Conservation (phyloP, 768 basidiomycete species). For the Hypholoma sublateritium region DNA sequence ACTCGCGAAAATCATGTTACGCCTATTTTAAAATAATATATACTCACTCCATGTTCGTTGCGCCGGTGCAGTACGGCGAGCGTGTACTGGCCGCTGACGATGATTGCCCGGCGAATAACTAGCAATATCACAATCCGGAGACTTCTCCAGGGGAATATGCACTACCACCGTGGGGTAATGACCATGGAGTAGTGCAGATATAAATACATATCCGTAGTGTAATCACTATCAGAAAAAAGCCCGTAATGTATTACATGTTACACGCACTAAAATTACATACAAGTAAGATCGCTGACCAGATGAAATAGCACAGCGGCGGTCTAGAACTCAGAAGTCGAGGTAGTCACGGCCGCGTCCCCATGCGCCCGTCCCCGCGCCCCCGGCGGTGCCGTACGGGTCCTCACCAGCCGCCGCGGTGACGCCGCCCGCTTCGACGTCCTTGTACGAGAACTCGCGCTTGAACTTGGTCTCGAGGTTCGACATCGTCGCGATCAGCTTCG, state of each 20-base stretch:
- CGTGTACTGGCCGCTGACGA: neutral
- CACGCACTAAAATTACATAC: constrained; percentile 12
- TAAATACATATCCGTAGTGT: neutral
- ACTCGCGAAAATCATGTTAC: too few relatives aligned
- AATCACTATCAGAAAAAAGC: neutral
- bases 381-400: constrained; percentile 31
- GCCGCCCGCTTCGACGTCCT: constrained; percentile 57
- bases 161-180: neutral
- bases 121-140: too few relatives aligned
- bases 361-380: constrained; percentile 24
- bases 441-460: constrained; percentile 80
- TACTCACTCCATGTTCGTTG: too few relatives aligned
- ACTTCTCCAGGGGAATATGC: neutral
- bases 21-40: too few relatives aligned
- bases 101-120: neutral
- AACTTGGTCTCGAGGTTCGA: constrained; percentile 72
- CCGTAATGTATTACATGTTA: constrained; percentile 10
- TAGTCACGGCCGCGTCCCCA: constrained; percentile 55
- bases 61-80: neutral
- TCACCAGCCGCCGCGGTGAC: constrained; percentile 18
- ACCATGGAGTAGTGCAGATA: neutral
- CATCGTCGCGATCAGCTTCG: constrained; percentile 73
- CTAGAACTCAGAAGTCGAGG: constrained; percentile 60
- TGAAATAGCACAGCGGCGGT: neutral
- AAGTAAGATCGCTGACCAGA: neutral